Evolutionary conservation across 495 filamentous ascomycete species (phyloP), one percentile per base, ranked within the genome.

Genomic region (Parachaetomium inaequale): DNA sequence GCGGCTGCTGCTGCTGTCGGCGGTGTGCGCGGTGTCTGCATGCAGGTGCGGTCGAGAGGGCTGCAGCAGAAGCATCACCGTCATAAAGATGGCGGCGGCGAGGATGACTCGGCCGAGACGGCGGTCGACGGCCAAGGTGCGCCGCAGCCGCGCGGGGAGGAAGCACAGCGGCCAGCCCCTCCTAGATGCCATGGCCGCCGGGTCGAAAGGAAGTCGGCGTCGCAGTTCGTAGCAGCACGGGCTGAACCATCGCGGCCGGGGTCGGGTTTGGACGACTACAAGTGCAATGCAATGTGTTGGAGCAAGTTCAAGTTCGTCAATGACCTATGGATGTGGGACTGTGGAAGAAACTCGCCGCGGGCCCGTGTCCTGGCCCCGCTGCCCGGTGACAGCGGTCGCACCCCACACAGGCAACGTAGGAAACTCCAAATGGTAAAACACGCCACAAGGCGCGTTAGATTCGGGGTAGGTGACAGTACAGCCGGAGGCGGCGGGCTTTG

Each of bases 101-200:
- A 51, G 19, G 23, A 59, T 43, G 60, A 68, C 40, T 36, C 69
- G 64, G 34, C 28, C 54, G 19, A 64, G 64, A 26, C 69, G 67
- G 11, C 38, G 55, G 40, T 58, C 55, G 21, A 54, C 8, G 26
- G 55, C 54, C 32, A 50, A 46, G 23, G 25, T 31, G 34, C 53
- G 53, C 0, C 34, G 53, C 8, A 55, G 23, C 34, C 53, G 28
- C 11, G 36, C 34, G 36, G 53, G 53, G 11, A 55, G 23, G 36
- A 40, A 55, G 21, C 53, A 32, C n/a, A 40, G 26, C 14, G 34
- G 36, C 53, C 53, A 55, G 19, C 21, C 21, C 17, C 36, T 55
- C 21, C 4, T 8, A 29, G 42, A 42, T 29, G 53, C 53, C 53
- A 55, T 55, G 52, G 26, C 36, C 15, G 17, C 36, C 19, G 7